Evolutionary conservation across 805 yeast species (phyloP), one percentile per base, ranked within the genome.

Genomic region (Saccharomyces kudriavzevii): DNA sequence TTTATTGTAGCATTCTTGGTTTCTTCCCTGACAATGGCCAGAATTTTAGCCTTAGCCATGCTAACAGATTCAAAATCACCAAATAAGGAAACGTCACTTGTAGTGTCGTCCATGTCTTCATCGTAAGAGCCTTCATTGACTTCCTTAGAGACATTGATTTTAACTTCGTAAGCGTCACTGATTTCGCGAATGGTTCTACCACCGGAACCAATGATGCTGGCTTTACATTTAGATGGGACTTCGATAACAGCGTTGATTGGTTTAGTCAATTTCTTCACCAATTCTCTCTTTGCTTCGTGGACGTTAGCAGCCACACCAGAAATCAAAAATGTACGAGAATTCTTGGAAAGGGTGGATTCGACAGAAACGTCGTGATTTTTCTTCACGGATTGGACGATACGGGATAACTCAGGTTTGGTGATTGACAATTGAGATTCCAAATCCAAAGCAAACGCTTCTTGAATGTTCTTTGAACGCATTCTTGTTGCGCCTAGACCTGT

Each of bases 1-100:
- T 74, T 80, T 30, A 79, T 67, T 9, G 78, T 70, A 53, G 84
- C 72, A 60, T 71, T 75, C 64, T 83, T 85, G 52, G 89, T 85
- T 62, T 86, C 84, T 63, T 86, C 87, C 63, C 80, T 78, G 49
- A 90, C 95, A 62, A 90, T 86, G 22, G 79, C 81, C 64, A 81
- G 60, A 58, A 92, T 89, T 65, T 77, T 81, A 35, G 73, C 68
- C 65, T 85, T 85, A 29, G 97, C 97, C 49, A 77, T 77, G 58
- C 77, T 79, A 60, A 87, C 87, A 52, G 96, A 90, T 66, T 87
- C 95, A 56, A 80, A 78, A 65, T 90, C 96, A 72, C 97, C 98
- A 56, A 81, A 85, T 53, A 91, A 74, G 27, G 82, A 72, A 52
- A 91, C 84, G 31, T 75, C 74, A 30, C 86, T 76, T n/a, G 79